Percentiles rank a stretch among this genome's conserved stretches.
phyloP scores from a whole-genome alignment of 176 grass and related monocot species.

The Pontederia paniculata region DNA sequence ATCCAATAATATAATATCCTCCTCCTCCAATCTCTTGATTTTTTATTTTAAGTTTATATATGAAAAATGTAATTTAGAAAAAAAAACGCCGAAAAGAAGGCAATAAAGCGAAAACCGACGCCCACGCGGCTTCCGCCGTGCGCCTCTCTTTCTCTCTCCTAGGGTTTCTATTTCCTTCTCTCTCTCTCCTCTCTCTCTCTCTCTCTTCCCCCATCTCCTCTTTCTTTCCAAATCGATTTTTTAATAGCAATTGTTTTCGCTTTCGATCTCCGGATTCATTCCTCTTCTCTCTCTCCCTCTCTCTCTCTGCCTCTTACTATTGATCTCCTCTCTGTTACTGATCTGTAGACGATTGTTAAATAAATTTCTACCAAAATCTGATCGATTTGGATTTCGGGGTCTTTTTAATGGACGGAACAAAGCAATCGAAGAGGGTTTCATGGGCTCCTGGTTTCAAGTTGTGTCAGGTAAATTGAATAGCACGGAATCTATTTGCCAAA shows the following conservation, averaged over 20 bases:
- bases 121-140: no score
- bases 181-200: not conserved
- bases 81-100: no score
- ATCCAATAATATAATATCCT: no score
- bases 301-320: not conserved
- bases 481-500: constrained; percentile 14
- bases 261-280: constrained; percentile 4
- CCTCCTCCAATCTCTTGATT: no score
- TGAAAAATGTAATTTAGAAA: no score
- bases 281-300: constrained; percentile 6
- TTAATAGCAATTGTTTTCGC: no score
- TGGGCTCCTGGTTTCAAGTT: constrained; percentile 61
- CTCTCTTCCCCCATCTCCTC: not conserved
- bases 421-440: constrained; percentile 63
- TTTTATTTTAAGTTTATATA: no score
- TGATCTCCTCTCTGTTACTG: no score
- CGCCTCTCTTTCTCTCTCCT: no score
- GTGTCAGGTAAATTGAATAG: constrained; percentile 69
- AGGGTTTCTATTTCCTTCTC: constrained; percentile 8
- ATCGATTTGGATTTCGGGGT: constrained; percentile 22
- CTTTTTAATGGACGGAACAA: constrained; percentile 29
- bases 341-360: no score
- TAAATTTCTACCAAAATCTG: not conserved
- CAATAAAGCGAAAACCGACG: no score
- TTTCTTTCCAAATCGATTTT: not conserved